phyloP scores from a whole-genome alignment of 495 filamentous ascomycete species.

The Tuber brumale region DNA sequence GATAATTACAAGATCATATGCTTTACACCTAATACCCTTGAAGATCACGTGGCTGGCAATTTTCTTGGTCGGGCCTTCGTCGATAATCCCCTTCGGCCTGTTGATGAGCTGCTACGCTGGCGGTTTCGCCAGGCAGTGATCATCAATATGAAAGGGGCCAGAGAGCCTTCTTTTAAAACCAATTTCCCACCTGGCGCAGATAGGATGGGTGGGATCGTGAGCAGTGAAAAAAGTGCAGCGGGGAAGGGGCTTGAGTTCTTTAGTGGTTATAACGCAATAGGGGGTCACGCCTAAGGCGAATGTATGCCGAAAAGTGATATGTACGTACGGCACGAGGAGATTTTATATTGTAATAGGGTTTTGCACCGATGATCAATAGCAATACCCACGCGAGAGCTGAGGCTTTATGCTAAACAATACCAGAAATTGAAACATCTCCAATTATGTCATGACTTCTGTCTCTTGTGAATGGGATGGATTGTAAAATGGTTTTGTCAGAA shows the following conservation, averaged over 20 bases:
- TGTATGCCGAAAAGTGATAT: background rate
- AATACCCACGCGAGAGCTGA: background rate
- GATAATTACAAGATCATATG: constrained; percentile 42
- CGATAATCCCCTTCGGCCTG: constrained; percentile 42
- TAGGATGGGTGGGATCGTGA: constrained; percentile 43
- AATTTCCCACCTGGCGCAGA: constrained; percentile 46
- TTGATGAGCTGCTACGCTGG: constrained; percentile 46
- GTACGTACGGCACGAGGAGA: background rate
- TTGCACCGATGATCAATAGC: background rate
- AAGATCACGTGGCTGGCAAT: constrained; percentile 41
- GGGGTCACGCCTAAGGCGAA: background rate
- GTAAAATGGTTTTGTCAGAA: background rate
- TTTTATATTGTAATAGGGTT: background rate
- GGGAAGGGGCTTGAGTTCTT: constrained; percentile 45
- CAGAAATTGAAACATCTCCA: background rate
- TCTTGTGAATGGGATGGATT: background rate
- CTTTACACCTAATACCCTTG: constrained; percentile 28
- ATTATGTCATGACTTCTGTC: background rate
- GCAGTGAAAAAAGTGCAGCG: constrained; percentile 40
- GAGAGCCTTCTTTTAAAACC: constrained; percentile 45
- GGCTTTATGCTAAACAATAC: background rate
- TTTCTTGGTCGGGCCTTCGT: constrained; percentile 43
- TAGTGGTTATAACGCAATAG: constrained; percentile 7
- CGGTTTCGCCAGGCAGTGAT: constrained; percentile 46
- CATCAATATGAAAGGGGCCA: constrained; percentile 43